Conservation (phyloP, 108 stramenopile species). For the Pseudonitzschia delicatissima region DNA sequence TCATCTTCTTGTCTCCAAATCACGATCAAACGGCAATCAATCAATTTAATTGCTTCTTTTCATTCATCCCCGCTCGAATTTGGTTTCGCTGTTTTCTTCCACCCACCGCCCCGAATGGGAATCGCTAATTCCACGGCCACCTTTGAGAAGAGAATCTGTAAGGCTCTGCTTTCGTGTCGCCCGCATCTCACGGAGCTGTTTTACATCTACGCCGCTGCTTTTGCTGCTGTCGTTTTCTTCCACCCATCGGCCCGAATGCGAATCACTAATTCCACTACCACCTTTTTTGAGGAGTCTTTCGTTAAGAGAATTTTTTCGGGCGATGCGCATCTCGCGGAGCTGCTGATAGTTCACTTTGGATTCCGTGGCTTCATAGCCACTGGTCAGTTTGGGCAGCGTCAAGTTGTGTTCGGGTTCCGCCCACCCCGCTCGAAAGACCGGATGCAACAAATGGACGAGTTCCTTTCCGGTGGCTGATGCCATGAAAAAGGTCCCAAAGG, state of each 20-base stretch:
- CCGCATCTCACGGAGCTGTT: conserved; percentile 26
- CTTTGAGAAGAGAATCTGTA: conserved; percentile 34
- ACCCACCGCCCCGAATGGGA: conserved; percentile 75
- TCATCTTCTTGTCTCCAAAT: too few relatives aligned
- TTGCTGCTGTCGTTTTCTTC: neutral
- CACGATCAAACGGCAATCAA: too few relatives aligned
- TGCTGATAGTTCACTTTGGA: neutral
- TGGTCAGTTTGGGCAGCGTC: too few relatives aligned
- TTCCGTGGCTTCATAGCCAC: neutral
- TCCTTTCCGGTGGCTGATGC: conserved; percentile 72
- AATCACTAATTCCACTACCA: conserved; percentile 40
- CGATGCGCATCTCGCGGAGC: neutral
- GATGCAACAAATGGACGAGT: conserved; percentile 68
- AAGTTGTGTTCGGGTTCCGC: neutral
- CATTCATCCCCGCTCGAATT: neutral
- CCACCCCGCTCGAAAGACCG: conserved; percentile 60
- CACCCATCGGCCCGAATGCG: neutral
- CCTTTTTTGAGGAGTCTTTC: conserved; percentile 26
- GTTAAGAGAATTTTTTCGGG: conserved; percentile 34
- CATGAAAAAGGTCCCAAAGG: conserved; percentile 69
- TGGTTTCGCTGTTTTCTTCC: conserved; percentile 13
- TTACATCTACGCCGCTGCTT: neutral
- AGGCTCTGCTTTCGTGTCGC: conserved; percentile 37
- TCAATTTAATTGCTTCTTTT: too few relatives aligned
- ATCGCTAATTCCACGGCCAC: conserved; percentile 55